These are phyloP conservation scores for Actinomortierella wolfii DNA, from an alignment of 371 early-diverging fungal genomes.

Conservation along the genomic window DNA sequence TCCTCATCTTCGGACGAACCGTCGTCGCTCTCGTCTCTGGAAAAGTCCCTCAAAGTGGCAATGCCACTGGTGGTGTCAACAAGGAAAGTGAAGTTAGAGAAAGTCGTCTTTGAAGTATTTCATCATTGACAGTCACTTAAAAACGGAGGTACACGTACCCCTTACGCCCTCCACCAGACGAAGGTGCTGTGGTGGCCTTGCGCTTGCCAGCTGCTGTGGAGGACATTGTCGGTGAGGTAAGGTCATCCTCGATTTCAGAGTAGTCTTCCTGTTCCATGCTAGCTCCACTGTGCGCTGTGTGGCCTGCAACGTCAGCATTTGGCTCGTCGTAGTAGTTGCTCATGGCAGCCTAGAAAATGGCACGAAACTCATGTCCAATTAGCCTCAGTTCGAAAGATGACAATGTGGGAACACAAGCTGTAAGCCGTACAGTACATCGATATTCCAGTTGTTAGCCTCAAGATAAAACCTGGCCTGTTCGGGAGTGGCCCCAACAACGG, in stretches of 20 bases:
- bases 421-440: constrained; percentile 53
- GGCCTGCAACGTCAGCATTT: constrained; percentile 7
- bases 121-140: constrained; percentile 20
- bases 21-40: constrained; percentile 41
- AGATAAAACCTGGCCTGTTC: constrained; percentile 75
- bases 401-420: not conserved
- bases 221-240: constrained; percentile 9
- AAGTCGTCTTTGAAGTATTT: too few species aligned
- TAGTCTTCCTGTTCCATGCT: constrained; percentile 5
- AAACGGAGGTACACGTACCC: constrained; percentile 26
- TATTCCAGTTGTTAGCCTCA: constrained; percentile 76
- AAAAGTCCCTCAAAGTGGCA: constrained; percentile 67
- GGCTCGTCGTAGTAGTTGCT: constrained; percentile 60
- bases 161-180: constrained; percentile 20
- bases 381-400: not conserved
- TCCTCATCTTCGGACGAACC: constrained; percentile 68
- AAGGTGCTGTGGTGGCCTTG: constrained; percentile 20
- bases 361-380: not conserved
- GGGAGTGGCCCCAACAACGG: constrained; percentile 57
- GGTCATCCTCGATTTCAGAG: constrained; percentile 25
- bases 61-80: constrained; percentile 49
- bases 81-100: constrained; percentile 4
- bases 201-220: constrained; percentile 26
- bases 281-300: too few species aligned
- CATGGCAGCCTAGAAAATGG: constrained; percentile 47